Percentiles rank a stretch among this genome's conserved stretches.
Evolutionary conservation across 2,329 filamentous ascomycete genomes (phyloP).

Genomic region (Alternaria infectoria): DNA sequence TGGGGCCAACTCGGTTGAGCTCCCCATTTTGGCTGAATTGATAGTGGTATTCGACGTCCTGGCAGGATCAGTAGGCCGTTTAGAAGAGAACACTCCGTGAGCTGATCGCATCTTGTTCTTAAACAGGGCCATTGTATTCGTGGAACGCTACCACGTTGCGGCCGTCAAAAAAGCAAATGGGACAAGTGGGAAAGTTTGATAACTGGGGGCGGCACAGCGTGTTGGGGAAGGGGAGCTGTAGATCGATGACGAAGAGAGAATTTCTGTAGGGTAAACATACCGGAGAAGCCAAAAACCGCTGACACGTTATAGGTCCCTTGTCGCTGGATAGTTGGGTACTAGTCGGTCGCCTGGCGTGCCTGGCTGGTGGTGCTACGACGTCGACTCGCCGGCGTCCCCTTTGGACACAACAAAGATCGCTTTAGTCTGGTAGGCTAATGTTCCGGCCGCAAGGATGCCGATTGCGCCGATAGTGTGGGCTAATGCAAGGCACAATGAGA

Average conservation of each 20-base stretch:
- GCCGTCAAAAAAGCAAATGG: not conserved
- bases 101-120: slow-evolving; percentile 41
- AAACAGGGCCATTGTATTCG: slow-evolving; percentile 30
- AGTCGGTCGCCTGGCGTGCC: slow-evolving; percentile 4
- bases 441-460: slow-evolving; percentile 3
- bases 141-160: not conserved
- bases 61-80: slow-evolving; percentile 22
- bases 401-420: not conserved
- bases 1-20: slow-evolving; percentile 26
- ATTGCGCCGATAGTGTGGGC: not conserved
- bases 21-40: slow-evolving; percentile 34
- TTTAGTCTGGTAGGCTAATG: slow-evolving; percentile 11
- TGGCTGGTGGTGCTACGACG: not conserved
- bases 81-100: slow-evolving; percentile 37
- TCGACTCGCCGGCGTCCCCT: slow-evolving; percentile 10
- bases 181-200: slow-evolving; percentile 2
- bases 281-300: slow-evolving; percentile 9
- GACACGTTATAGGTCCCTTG: slow-evolving; percentile 12
- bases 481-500: slow-evolving; percentile 14
- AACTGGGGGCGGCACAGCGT: slow-evolving; percentile 2
- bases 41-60: slow-evolving; percentile 30
- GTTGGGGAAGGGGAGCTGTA: slow-evolving; percentile 8
- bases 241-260: slow-evolving; percentile 26
- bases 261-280: slow-evolving; percentile 29
- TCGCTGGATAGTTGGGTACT: not conserved